Conservation (phyloP, 2,329 filamentous ascomycete species). For the Nigrospora oryzae region DNA sequence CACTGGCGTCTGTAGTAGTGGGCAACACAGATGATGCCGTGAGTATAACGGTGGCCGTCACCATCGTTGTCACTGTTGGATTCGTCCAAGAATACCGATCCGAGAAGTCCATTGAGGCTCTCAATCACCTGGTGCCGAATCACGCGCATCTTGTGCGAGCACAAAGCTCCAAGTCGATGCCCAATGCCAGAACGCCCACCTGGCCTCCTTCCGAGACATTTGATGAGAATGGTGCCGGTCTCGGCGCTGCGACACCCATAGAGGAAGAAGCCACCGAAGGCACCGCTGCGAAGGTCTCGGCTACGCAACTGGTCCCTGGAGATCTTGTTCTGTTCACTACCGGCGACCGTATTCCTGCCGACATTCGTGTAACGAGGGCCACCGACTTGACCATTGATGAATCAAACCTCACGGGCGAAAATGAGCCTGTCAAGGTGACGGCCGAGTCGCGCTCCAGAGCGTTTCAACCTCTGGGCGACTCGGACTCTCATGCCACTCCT, state of each 20-base stretch:
- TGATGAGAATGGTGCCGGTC: conserved; percentile 37
- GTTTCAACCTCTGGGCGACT: conserved; percentile 11
- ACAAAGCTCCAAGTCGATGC: conserved; percentile 25
- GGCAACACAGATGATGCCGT: conserved; percentile 92
- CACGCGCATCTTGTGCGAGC: conserved; percentile 87
- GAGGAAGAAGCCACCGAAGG: conserved; percentile 60
- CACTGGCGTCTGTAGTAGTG: conserved; percentile 79
- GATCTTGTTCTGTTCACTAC: conserved; percentile 92
- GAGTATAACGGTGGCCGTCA: conserved; percentile 92
- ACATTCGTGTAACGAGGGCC: conserved; percentile 87
- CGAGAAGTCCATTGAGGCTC: conserved; percentile 91
- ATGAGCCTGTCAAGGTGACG: conserved; percentile 79
- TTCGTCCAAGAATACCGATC: conserved; percentile 97
- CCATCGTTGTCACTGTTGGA: conserved; percentile 91
- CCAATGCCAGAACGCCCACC: conserved; percentile 25
- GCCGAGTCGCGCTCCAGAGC: conserved; percentile 44
- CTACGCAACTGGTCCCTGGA: conserved; percentile 79
- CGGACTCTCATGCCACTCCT: conserved; percentile 24
- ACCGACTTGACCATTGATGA: conserved; percentile 90
- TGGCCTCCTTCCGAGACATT: conserved; percentile 38
- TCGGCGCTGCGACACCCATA: conserved; percentile 48
- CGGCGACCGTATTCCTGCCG: conserved; percentile 91
- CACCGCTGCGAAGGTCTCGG: conserved; percentile 76
- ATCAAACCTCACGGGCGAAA: conserved; percentile 94
- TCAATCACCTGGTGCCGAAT: conserved; percentile 90